phyloP scores from a whole-genome alignment of 1,139 yeast genomes.

The Candida sp. region DNA sequence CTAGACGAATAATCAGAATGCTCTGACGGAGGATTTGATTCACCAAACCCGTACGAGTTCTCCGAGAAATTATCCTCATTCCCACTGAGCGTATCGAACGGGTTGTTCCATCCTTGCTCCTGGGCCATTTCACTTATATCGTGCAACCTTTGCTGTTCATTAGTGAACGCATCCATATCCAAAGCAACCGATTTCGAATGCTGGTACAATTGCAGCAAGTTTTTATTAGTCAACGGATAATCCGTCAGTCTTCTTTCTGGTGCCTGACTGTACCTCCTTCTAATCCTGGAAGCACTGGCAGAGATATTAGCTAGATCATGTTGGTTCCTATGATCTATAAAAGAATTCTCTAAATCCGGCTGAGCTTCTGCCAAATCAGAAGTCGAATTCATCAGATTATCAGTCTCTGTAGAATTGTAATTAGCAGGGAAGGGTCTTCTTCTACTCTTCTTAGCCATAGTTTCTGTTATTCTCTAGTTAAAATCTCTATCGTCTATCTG shows the following conservation, averaged over 20 bases:
- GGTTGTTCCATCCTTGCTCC: constrained; percentile 16
- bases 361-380: neutral
- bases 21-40: constrained; percentile 71
- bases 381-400: neutral
- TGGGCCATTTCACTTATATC: constrained; percentile 8
- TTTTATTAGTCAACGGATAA: constrained; percentile 37
- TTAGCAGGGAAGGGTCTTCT: constrained; percentile 1
- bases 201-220: constrained; percentile 25
- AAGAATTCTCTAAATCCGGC: constrained; percentile 10
- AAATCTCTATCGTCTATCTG: neutral
- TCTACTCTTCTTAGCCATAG: constrained; percentile 1
- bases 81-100: constrained; percentile 8
- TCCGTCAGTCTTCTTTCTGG: constrained; percentile 5
- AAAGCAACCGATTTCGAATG: constrained; percentile 18
- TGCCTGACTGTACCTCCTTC: constrained; percentile 20
- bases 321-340: constrained; percentile 31
- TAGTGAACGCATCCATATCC: constrained; percentile 38
- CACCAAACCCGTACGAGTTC: constrained; percentile 42
- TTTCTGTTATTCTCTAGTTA: neutral
- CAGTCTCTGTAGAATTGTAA: neutral
- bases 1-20: constrained; percentile 71
- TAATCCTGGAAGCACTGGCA: constrained; percentile 29
- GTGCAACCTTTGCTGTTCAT: constrained; percentile 27
- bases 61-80: constrained; percentile 18
- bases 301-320: constrained; percentile 27